Evolutionary conservation across 257 asterid genomes (phyloP), one percentile per base, ranked within the genome.

Genomic region (Sherardia arvensis): DNA sequence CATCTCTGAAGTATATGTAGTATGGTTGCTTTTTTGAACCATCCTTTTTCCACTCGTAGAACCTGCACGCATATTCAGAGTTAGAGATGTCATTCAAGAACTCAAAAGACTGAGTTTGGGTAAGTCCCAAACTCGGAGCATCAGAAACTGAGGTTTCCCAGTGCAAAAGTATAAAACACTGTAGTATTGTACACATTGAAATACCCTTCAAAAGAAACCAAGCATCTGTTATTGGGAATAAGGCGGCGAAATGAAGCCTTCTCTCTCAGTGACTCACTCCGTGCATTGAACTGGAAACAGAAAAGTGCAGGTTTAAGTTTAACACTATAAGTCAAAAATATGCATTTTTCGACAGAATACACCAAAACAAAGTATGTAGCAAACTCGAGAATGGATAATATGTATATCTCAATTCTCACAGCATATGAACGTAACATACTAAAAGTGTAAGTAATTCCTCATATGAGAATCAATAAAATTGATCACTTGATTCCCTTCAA

Each of bases 21-120:
- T 85, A 92, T 26, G 97, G 99, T 75, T 92, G 99, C 82, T 83
- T 89, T 76, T 66, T 89, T 11, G 95, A 78, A 21, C 96, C 97
- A 69, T 84, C 95, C 48, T 92, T 92, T 73, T 89, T 89, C 99
- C 99, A 92, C 77, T 92, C 96, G 63, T 89, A 92, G 73, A 89
- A 92, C 69, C 99, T 43, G 51, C 14, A 43, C 8, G 17, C 20
- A 4, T 43, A 4, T 15, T 14, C 20, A 14, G 5, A 43, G 1
- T 15, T 43, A 43, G 51, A 15, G 21, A 43, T 43, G 51, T 15
- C n/a, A 43, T 14, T 15, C 8, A 15, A 43, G 20, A 43, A 43
- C n/a, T 43, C 51, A 15, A 40, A 40, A 14, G 6, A 12, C 49
- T 40, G 49, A 40, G 51, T 14, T 38, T n/a, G n/a, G n/a, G n/a